Percentiles rank a stretch among this genome's conserved stretches.
Evolutionary conservation across 306 rosid species (phyloP).

Genomic region (Trifolium fragiferum): DNA sequence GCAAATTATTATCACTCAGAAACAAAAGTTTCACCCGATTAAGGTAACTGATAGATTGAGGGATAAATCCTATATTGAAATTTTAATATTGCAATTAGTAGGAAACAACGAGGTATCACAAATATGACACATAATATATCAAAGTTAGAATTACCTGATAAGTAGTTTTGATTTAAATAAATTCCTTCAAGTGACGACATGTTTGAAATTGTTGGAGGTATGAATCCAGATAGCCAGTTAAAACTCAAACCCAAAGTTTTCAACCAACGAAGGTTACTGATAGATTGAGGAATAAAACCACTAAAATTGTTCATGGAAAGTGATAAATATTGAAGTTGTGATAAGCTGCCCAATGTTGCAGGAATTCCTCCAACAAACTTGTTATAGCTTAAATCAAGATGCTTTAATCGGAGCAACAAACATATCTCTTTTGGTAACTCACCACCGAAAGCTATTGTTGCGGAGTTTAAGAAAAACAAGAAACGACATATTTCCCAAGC

Average conservation of each 20-base stretch:
- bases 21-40: too few species aligned
- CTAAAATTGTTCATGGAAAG: conserved; percentile 27
- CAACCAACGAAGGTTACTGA: background rate
- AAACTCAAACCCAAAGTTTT: rapidly evolving
- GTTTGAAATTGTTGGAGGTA: background rate
- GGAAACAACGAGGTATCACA: too few species aligned
- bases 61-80: too few species aligned
- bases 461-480: conserved; percentile 27
- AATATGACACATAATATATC: too few species aligned
- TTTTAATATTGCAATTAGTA: too few species aligned
- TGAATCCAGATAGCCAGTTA: background rate
- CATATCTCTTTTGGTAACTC: conserved; percentile 6
- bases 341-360: conserved; percentile 12
- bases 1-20: too few species aligned
- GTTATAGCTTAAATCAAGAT: background rate
- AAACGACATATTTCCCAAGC: conserved; percentile 31
- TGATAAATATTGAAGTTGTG: conserved; percentile 16
- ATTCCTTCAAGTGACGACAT: background rate
- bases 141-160: background rate
- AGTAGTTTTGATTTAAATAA: rapidly evolving
- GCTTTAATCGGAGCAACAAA: background rate
- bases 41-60: too few species aligned
- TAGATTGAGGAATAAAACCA: conserved; percentile 24
- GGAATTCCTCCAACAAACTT: conserved; percentile 27
- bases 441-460: conserved; percentile 35